Conservation (phyloP, 768 basidiomycete species). For the Mycena venus region DNA sequence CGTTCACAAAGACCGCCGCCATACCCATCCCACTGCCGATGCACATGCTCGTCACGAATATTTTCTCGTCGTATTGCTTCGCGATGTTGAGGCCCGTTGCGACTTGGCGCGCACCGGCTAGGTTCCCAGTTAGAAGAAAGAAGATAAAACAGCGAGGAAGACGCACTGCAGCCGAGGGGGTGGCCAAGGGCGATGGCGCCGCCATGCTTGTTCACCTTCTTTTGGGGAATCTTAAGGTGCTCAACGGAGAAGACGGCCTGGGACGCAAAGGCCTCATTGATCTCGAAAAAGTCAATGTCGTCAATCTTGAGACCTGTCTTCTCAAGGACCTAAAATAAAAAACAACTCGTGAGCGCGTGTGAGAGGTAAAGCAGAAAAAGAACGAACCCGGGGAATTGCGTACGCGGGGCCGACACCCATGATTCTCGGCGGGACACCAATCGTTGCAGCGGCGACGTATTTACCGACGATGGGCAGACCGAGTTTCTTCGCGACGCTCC, state of each 20-base stretch:
- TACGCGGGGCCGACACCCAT: constrained; percentile 95
- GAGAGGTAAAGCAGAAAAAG: background rate
- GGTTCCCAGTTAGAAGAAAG: constrained; percentile 21
- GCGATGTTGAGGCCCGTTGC: constrained; percentile 88
- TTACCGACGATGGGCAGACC: constrained; percentile 92
- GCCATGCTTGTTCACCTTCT: constrained; percentile 89
- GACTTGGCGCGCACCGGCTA: constrained; percentile 89
- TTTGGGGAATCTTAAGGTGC: constrained; percentile 75
- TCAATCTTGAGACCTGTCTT: constrained; percentile 72
- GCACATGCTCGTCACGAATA: constrained; percentile 94
- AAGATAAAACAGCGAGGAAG: background rate
- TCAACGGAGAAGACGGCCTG: constrained; percentile 84
- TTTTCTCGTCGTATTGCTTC: constrained; percentile 78
- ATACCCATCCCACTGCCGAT: constrained; percentile 93
- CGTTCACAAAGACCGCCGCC: constrained; percentile 88
- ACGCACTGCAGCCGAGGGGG: constrained; percentile 87
- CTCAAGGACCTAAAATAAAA: constrained; percentile 58
- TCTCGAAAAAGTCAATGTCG: constrained; percentile 93
- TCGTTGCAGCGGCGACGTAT: constrained; percentile 75
- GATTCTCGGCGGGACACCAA: constrained; percentile 88
- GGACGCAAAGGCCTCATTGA: constrained; percentile 92
- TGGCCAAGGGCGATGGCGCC: constrained; percentile 94
- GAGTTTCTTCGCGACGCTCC: constrained; percentile 84
- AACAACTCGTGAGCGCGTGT: background rate
- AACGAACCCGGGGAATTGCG: constrained; percentile 79